Evolutionary conservation across 1,139 yeast genomes (phyloP).

Genomic region (Yamadazyma triangularis): DNA sequence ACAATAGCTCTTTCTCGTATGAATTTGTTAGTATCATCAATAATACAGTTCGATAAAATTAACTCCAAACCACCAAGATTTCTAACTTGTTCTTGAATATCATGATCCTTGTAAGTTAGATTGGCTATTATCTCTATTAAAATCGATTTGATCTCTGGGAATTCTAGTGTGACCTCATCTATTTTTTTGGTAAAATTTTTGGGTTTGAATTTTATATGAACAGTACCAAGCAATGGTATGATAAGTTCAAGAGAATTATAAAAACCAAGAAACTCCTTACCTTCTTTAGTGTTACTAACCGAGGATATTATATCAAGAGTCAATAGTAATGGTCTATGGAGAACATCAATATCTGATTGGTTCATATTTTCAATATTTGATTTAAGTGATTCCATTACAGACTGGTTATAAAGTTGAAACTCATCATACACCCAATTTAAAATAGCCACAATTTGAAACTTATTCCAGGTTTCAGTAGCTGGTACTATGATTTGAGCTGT

Average conservation of each 20-base stretch:
- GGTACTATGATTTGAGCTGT: constrained; percentile 17
- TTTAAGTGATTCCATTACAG: constrained; percentile 6
- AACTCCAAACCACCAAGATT: constrained; percentile 64
- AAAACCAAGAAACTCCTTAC: constrained; percentile 47
- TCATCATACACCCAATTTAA: constrained; percentile 52
- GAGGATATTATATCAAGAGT: constrained; percentile 50
- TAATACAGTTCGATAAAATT: constrained; percentile 73
- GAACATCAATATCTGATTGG: constrained; percentile 6
- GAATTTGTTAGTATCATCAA: constrained; percentile 85
- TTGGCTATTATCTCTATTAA: constrained; percentile 59
- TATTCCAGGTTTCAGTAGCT: constrained; percentile 50
- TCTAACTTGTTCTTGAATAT: constrained; percentile 65
- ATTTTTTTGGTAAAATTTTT: constrained; percentile 25
- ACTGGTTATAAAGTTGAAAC: constrained; percentile 14
- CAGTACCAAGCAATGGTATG: constrained; percentile 37
- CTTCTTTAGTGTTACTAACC: constrained; percentile 46
- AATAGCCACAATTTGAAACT: constrained; percentile 45
- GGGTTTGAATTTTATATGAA: constrained; percentile 46
- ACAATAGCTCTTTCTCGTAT: constrained; percentile 82
- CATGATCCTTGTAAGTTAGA: constrained; percentile 46
- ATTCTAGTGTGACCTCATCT: constrained; percentile 35
- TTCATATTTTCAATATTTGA: constrained; percentile 12
- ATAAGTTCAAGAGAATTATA: constrained; percentile 46
- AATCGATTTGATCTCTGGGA: constrained; percentile 59
- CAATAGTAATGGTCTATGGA: constrained; percentile 22